Percentiles rank a stretch among this genome's conserved stretches.
These are phyloP conservation scores for Candida multigemmis DNA, from an alignment of 805 yeast species.

Conservation along the genomic window DNA sequence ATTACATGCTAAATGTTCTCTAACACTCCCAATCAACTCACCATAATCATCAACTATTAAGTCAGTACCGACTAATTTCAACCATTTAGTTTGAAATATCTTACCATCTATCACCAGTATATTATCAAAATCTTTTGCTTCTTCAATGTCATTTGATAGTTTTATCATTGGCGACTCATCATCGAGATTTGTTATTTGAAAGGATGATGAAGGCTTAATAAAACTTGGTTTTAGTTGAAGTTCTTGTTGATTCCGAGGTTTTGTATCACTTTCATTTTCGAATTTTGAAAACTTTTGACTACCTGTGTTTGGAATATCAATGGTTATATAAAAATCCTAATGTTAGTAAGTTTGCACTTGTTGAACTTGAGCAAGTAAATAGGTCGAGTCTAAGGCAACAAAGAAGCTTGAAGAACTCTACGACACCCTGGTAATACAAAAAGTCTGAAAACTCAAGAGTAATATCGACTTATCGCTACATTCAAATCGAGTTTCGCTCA, in stretches of 20 bases:
- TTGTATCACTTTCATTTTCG: conserved; percentile 5
- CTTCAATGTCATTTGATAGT: conserved; percentile 21
- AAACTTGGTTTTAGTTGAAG: too few relatives aligned
- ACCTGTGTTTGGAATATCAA: conserved; percentile 20
- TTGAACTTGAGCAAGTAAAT: not conserved
- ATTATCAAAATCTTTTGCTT: conserved; percentile 12
- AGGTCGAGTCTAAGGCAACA: conserved; percentile 1
- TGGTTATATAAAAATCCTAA: conserved; percentile 24
- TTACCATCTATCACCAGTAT: conserved; percentile 31
- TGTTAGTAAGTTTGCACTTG: conserved; percentile 11
- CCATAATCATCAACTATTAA: conserved; percentile 35
- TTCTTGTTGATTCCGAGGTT: too few relatives aligned
- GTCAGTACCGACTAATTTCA: conserved; percentile 69
- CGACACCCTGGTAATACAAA: too few relatives aligned
- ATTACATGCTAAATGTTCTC: conserved; percentile 27
- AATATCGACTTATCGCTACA: too few relatives aligned
- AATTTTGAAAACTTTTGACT: conserved; percentile 3
- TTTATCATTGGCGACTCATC: conserved; percentile 26
- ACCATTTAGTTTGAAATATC: conserved; percentile 71
- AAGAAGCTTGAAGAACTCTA: too few relatives aligned
- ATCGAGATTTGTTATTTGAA: conserved; percentile 27
- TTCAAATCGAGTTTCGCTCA: too few relatives aligned
- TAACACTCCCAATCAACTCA: conserved; percentile 27
- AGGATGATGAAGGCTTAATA: conserved; percentile 31
- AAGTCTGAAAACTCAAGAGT: too few relatives aligned